These are phyloP conservation scores for Chenopodium suecicum DNA, from an alignment of 148 eudicot species.

Conservation along the genomic window DNA sequence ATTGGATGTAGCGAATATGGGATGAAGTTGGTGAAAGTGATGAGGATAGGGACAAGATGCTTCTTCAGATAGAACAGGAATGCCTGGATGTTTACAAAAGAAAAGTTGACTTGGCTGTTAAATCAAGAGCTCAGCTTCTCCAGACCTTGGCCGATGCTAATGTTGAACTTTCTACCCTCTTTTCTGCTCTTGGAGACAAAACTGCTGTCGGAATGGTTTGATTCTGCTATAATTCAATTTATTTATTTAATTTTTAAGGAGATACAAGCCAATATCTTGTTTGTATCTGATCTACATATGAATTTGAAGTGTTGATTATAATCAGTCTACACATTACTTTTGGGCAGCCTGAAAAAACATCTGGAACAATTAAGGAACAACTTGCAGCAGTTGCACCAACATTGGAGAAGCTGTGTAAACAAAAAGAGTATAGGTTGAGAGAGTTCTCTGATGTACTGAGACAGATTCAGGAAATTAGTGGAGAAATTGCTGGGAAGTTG, in stretches of 20 bases:
- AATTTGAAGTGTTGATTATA: not conserved
- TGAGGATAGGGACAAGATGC: conserved; percentile 94
- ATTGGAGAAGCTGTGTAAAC: conserved; percentile 75
- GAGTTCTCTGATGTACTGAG: conserved; percentile 78
- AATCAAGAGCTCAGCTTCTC: conserved; percentile 84
- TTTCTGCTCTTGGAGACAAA: conserved; percentile 90
- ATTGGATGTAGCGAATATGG: conserved; percentile 80
- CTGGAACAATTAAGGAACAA: conserved; percentile 95
- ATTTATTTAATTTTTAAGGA: not conserved
- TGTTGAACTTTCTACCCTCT: conserved; percentile 69
- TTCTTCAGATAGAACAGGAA: conserved; percentile 88
- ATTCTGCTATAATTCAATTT: conserved; percentile 6
- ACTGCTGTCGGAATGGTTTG: conserved; percentile 69
- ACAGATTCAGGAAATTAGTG: conserved; percentile 82
- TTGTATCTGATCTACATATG: not conserved
- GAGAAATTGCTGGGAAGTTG: conserved; percentile 75
- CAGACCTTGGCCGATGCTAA: conserved; percentile 86
- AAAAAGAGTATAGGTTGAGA: conserved; percentile 78
- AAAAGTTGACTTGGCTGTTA: conserved; percentile 93
- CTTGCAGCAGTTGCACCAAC: conserved; percentile 88
- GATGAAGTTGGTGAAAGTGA: conserved; percentile 98
- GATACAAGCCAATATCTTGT: not conserved
- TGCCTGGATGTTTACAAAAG: conserved; percentile 96
- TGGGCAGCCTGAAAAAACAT: conserved; percentile 79
- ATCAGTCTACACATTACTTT: conserved; percentile 16